A percentile compares a stretch with the other conserved stretches of the same genome.
These are phyloP conservation scores for Zymoseptoria pseudotritici DNA, from an alignment of 2,329 filamentous ascomycete genomes.

Conservation along the genomic window DNA sequence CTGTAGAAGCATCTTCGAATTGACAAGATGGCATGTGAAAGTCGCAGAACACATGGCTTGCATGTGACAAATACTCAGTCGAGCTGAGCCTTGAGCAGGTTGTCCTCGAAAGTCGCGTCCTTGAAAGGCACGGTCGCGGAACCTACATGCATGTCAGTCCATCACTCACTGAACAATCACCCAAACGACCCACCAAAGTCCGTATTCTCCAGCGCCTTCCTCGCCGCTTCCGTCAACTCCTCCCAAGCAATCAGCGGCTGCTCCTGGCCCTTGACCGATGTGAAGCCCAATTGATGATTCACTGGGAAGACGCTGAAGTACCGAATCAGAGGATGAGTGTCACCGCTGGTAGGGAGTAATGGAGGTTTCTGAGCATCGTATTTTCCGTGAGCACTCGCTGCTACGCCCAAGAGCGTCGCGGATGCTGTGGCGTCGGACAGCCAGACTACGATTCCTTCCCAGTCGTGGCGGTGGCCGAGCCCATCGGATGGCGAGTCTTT, in stretches of 20 bases:
- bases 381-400: constrained; percentile 45
- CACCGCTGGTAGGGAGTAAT: constrained; percentile 17
- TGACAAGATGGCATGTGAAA: constrained; percentile 5
- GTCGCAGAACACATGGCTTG: background rate
- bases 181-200: constrained; percentile 34
- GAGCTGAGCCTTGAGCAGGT: constrained; percentile 30
- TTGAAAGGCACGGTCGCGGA: constrained; percentile 43
- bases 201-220: constrained; percentile 37
- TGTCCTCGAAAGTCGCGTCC: constrained; percentile 40
- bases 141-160: constrained; percentile 2
- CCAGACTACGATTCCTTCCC: constrained; percentile 50
- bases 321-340: constrained; percentile 39
- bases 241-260: constrained; percentile 44
- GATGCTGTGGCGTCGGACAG: constrained; percentile 34
- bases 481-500: constrained; percentile 41
- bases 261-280: constrained; percentile 28
- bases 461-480: constrained; percentile 49
- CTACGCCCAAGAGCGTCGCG: constrained; percentile 43
- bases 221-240: constrained; percentile 38
- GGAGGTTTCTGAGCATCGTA: constrained; percentile 26
- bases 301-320: constrained; percentile 43
- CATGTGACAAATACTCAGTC: background rate
- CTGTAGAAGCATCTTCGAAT: background rate
- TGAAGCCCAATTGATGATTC: constrained; percentile 41
- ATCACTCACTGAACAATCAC: background rate